Evolutionary conservation across 495 filamentous ascomycete genomes (phyloP), one percentile per base, ranked within the genome.

Genomic region (Copromyces sp.): DNA sequence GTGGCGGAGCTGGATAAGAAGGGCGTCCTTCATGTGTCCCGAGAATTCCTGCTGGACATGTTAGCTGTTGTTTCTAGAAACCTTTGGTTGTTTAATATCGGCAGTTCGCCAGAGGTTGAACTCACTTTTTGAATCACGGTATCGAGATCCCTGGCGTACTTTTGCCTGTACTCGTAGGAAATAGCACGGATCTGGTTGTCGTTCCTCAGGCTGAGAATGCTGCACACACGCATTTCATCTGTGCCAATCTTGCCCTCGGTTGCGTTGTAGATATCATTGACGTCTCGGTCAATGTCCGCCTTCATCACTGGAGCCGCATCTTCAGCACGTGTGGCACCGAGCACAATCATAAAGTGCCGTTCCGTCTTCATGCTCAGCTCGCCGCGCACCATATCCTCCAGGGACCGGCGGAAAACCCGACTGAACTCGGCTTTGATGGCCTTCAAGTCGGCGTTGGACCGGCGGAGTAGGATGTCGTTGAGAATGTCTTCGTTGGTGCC

Each of bases 301-400:
- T 91, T 89, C 71, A 90, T 83, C 11, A 95, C 83, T 3, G 92
- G 92, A 0, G 88, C 85, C 20, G 86, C 86, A 70, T 97, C 95
- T 75, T 97, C 94, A 70, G 88, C 85, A 20, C 93, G 88, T 32
- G 81, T 85, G 0, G 89, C 93, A 9, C 86, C 86, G 32, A 97
- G 82, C 29, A 97, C 89, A 80, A 92, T 90, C 77, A 89, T 80
- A 84, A 95, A 98, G 71, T 97, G 87, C 29, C 87, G 84, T 76
- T 92, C 88, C 2, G 95, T 98, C 83, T 96, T 94, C 78, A 91
- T 87, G 70, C 90, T 94, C 16, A 98, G 83, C 75, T 98, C 95
- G 32, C 84, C 87, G 68, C 87, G 87, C 72, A 98, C 89, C 73
- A 91, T 92, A 16, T 80, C 80, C 71, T 92, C 88, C 1, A 98